Evolutionary conservation across 352 stramenopile species (phyloP).

Genomic region (Globisporangium middletonii): DNA sequence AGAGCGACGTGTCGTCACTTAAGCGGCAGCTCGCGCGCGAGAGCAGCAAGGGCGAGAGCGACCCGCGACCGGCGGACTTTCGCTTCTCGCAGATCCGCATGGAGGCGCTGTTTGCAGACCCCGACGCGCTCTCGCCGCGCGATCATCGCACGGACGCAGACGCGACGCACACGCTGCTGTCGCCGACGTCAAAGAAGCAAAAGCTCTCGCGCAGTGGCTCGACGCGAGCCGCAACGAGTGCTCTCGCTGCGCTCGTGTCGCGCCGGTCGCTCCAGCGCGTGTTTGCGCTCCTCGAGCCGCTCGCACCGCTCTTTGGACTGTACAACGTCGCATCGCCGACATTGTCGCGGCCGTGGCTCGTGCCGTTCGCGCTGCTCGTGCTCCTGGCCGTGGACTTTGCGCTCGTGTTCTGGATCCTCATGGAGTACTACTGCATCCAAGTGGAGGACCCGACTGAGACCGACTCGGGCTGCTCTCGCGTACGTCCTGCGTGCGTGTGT

Average conservation of each 20-base stretch:
- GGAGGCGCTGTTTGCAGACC: slow-evolving; percentile 57
- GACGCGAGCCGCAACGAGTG: slow-evolving; percentile 7
- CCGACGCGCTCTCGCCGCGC: slow-evolving; percentile 6
- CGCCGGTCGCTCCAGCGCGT: slow-evolving; percentile 10
- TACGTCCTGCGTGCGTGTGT: slow-evolving; percentile 20
- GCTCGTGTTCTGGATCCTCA: slow-evolving; percentile 66
- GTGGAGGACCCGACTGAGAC: slow-evolving; percentile 63
- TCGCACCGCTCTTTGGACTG: slow-evolving; percentile 58
- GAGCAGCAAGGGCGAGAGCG: slow-evolving; percentile 6
- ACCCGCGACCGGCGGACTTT: slow-evolving; percentile 57
- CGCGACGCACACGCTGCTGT: slow-evolving; percentile 12
- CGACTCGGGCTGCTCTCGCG: slow-evolving; percentile 70
- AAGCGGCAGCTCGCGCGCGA: neutral
- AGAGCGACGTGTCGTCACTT: slow-evolving; percentile 1
- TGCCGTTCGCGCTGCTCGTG: slow-evolving; percentile 47
- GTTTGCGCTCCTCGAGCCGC: slow-evolving; percentile 29
- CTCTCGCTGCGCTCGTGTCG: slow-evolving; percentile 13
- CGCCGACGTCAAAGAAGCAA: slow-evolving; percentile 16
- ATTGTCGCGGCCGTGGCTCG: slow-evolving; percentile 21
- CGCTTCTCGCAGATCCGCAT: slow-evolving; percentile 72
- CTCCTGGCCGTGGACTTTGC: slow-evolving; percentile 62
- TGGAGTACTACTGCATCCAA: slow-evolving; percentile 87
- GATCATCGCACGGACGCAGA: neutral
- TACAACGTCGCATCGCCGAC: slow-evolving; percentile 31
- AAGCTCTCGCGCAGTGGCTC: neutral